Conservation (phyloP, 1,284 basidiomycete species). For the Moesziomyces aphidis region DNA sequence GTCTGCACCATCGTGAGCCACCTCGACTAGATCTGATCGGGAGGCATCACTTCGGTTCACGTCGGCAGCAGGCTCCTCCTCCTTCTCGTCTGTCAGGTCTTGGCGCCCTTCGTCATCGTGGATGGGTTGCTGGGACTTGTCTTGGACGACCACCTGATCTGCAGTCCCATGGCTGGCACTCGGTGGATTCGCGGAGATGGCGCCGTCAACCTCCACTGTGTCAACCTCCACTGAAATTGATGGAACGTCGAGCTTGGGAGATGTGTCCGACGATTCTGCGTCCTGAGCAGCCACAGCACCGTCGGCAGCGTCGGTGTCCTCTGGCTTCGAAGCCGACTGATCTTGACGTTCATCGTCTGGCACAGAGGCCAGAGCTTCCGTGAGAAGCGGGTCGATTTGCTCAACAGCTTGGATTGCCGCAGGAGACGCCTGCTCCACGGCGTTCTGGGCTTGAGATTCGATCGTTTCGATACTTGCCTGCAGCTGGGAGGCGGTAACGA, state of each 20-base stretch:
- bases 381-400: constrained; percentile 31
- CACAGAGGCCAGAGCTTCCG: neutral
- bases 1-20: neutral
- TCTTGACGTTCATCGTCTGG: too few relatives aligned
- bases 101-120: too few relatives aligned
- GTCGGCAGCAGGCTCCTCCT: too few relatives aligned
- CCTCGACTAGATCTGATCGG: neutral
- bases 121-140: too few relatives aligned
- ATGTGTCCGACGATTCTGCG: too few relatives aligned
- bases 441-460: neutral
- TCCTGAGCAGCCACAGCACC: neutral
- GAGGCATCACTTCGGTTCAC: too few relatives aligned
- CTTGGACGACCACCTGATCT: too few relatives aligned
- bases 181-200: too few relatives aligned
- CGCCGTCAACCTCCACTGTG: neutral
- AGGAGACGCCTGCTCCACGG: neutral
- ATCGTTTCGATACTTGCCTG: constrained; percentile 23
- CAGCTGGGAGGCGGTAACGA: constrained; percentile 37
- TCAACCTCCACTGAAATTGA: neutral
- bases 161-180: too few relatives aligned
- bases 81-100: too few relatives aligned
- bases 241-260: too few relatives aligned
- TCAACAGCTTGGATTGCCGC: neutral
- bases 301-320: neutral
- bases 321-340: too few relatives aligned